Conservation (phyloP, 179 eudicot species). For the Beta corolliflora region DNA sequence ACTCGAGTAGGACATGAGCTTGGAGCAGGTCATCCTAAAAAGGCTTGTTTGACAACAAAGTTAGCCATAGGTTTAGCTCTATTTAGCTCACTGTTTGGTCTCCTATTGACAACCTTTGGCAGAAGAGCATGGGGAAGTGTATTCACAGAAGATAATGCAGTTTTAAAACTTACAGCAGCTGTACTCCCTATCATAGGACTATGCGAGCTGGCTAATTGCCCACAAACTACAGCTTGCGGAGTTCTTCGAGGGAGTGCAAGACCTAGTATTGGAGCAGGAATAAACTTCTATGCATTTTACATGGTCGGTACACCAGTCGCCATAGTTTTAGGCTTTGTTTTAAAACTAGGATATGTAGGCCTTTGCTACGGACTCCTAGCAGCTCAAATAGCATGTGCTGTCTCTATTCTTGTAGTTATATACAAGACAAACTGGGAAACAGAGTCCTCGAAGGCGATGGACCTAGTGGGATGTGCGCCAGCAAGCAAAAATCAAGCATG, state of each 20-base stretch:
- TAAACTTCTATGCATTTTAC: conserved; percentile 81
- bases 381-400: conserved; percentile 68
- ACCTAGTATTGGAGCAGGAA: conserved; percentile 69
- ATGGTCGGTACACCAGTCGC: conserved; percentile 82
- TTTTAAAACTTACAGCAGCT: conserved; percentile 59
- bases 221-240: conserved; percentile 92
- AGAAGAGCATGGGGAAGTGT: conserved; percentile 71
- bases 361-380: conserved; percentile 87
- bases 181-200: conserved; percentile 81
- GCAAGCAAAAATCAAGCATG: conserved; percentile 35
- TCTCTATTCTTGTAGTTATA: conserved; percentile 56
- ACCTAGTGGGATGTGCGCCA: conserved; percentile 59
- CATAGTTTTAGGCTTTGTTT: conserved; percentile 57
- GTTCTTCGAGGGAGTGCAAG: conserved; percentile 87
- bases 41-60: conserved; percentile 64
- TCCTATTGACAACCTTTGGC: conserved; percentile 67
- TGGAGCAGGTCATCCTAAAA: conserved; percentile 73
- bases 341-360: conserved; percentile 59
- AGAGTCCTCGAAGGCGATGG: conserved; percentile 71
- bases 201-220: conserved; percentile 91
- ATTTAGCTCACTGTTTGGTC: conserved; percentile 52
- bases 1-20: conserved; percentile 86
- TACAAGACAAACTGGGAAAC: conserved; percentile 73
- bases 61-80: conserved; percentile 59
- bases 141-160: conserved; percentile 64